Evolutionary conservation across 2,329 filamentous ascomycete genomes (phyloP).

Genomic region (Colletotrichum tropicale): DNA sequence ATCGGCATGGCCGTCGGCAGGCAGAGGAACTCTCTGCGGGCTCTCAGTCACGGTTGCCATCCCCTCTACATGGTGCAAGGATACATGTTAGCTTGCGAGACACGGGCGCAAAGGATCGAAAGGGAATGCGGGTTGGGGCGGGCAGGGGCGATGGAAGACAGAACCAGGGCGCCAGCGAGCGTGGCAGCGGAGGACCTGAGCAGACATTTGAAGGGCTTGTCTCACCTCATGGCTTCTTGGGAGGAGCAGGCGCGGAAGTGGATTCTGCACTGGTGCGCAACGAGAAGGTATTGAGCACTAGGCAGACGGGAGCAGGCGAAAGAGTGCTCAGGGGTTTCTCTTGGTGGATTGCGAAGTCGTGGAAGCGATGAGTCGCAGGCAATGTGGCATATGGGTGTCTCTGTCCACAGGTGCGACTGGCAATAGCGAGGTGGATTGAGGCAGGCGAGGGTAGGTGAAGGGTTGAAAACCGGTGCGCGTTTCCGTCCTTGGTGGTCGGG

Average conservation of each 20-base stretch:
- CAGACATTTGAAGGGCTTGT: slow-evolving; percentile 5
- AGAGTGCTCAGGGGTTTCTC: neutral
- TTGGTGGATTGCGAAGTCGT: neutral
- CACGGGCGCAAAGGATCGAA: slow-evolving; percentile 4
- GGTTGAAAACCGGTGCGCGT: neutral
- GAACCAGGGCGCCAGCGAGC: slow-evolving; percentile 21
- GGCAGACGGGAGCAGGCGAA: neutral
- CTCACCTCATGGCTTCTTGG: slow-evolving; percentile 21
- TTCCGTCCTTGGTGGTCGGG: neutral
- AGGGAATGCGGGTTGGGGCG: slow-evolving; percentile 8
- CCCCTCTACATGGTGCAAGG: slow-evolving; percentile 39
- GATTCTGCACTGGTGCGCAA: neutral
- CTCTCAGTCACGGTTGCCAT: slow-evolving; percentile 60
- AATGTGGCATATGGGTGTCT: neutral
- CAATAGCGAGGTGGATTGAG: neutral
- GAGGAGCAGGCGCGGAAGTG: neutral
- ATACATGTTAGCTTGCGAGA: slow-evolving; percentile 22
- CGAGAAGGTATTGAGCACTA: neutral
- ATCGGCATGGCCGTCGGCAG: slow-evolving; percentile 45
- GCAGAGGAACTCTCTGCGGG: slow-evolving; percentile 46
- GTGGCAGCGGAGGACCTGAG: slow-evolving; percentile 9
- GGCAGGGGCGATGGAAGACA: neutral
- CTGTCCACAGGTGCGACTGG: neutral
- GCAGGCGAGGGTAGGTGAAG: neutral
- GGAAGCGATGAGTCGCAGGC: neutral